Evolutionary conservation across 2,329 filamentous ascomycete genomes (phyloP).

Genomic region (Lecanicillium sp.): DNA sequence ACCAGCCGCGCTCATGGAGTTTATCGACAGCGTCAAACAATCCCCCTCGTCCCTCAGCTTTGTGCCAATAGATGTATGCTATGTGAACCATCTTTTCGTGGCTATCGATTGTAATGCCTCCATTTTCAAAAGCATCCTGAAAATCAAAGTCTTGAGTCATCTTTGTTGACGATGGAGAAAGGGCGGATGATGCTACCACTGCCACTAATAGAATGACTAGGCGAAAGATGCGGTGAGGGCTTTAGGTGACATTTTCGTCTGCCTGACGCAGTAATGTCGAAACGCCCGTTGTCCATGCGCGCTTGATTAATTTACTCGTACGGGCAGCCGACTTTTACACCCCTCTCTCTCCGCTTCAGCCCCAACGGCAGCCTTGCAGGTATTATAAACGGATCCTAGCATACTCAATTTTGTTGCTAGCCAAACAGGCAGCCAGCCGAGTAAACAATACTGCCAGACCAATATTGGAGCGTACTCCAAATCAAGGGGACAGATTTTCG

Average conservation of each 20-base stretch:
- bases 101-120: constrained; percentile 3
- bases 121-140: constrained; percentile 4
- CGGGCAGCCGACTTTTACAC: not conserved
- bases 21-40: constrained; percentile 9
- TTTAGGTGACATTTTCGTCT: not conserved
- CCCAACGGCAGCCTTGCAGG: not conserved
- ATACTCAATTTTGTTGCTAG: no score
- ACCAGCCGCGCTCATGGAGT: constrained; percentile 8
- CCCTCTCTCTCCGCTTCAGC: not conserved
- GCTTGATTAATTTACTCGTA: not conserved
- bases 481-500: no score
- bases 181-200: not conserved
- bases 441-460: no score
- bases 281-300: not conserved
- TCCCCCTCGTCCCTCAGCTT: not conserved
- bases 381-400: no score
- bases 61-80: constrained; percentile 10
- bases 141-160: not conserved
- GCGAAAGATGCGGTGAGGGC: not conserved
- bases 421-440: no score
- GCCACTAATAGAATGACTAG: not conserved
- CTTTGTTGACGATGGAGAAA: not conserved
- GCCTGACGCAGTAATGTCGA: not conserved
- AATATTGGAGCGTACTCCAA: no score
- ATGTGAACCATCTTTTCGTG: constrained; percentile 9